Conservation (phyloP, 371 early-diverging fungal species). For the Dichotomocladium elegans region DNA sequence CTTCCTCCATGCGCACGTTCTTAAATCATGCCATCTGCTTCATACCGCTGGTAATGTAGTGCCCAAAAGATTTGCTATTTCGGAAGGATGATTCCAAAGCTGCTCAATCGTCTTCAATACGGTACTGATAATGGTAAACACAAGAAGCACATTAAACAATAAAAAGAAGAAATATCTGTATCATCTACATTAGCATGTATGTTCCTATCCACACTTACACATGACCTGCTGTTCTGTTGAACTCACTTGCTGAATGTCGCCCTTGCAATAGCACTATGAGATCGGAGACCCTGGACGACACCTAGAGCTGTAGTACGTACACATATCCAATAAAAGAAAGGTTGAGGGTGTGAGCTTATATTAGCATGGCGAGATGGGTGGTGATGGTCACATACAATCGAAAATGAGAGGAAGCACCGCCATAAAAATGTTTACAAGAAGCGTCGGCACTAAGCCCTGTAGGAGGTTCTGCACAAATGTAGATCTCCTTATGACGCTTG, state of each 20-base stretch:
- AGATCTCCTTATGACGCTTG: too few relatives aligned
- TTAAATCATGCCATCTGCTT: neutral
- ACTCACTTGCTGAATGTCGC: constrained; percentile 46
- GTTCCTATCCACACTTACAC: too few relatives aligned
- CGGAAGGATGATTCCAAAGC: constrained; percentile 42
- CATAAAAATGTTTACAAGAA: constrained; percentile 50
- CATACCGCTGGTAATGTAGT: constrained; percentile 48
- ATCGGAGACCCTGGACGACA: constrained; percentile 33
- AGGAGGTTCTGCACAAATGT: constrained; percentile 34
- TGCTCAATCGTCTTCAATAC: constrained; percentile 53
- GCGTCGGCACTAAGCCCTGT: constrained; percentile 50
- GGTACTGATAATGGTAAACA: constrained; percentile 77
- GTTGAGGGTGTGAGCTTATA: neutral
- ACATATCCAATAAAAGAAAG: neutral
- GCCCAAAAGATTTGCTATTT: constrained; percentile 61
- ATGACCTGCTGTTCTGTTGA: too few relatives aligned
- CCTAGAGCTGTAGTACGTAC: constrained; percentile 24
- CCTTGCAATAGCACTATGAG: constrained; percentile 41
- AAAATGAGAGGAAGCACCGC: constrained; percentile 60
- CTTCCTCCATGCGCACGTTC: neutral
- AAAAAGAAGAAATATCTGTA: constrained; percentile 82
- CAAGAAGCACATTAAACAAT: constrained; percentile 84
- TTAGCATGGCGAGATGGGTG: neutral
- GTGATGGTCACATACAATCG: constrained; percentile 23
- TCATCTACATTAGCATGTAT: too few relatives aligned